Evolutionary conservation across 2,329 filamentous ascomycete genomes (phyloP), one percentile per base, ranked within the genome.

Genomic region (Aureobasidium vineae): DNA sequence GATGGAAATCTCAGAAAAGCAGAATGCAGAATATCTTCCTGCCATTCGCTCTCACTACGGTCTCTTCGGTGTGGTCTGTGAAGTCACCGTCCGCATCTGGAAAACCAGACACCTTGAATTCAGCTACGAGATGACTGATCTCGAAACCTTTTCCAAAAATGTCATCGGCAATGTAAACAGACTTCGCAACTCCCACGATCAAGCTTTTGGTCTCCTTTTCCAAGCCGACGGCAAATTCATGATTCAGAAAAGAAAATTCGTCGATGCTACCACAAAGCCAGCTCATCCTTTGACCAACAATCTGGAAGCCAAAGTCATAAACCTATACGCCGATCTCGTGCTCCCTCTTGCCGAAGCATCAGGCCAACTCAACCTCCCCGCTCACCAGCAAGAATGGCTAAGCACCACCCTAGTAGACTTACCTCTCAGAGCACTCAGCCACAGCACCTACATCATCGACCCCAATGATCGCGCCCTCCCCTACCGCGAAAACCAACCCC

Each of bases 21-120:
- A 63, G 23, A 68, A 68, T 36, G 47, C 49, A 7, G 45, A 66
- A 26, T 63, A 56, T 5, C 56, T 68, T 7, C 54, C 63, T 8
- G 66, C 56, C 28, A 66, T 68, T 36, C 41, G 63, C 2, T 68
- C 66, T 13, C 66, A 68, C 41, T 68, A 66, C n/a, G 66, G 66
- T 19, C 38, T 68, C 10, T 68, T 68, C 26, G 66, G 66, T 19
- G 63, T 68, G 19, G 49, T 68, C 19, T 68, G 54, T 23, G 66
- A 68, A 45, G 63, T 66, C 3, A 66, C 49, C 11, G 16, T 68
- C 2, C 63, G 47, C 33, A 63, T 68, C 47, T 68, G 61, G 54
- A 50, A 56, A 13, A 59, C 47, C 66, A 60, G 63, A 10, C 53
- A 63, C 10, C 31, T 68, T 16, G 61, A 60, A 10, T 61, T 68